Evolutionary conservation across 306 rosid genomes (phyloP), one percentile per base, ranked within the genome.

Genomic region (Morella rubra): DNA sequence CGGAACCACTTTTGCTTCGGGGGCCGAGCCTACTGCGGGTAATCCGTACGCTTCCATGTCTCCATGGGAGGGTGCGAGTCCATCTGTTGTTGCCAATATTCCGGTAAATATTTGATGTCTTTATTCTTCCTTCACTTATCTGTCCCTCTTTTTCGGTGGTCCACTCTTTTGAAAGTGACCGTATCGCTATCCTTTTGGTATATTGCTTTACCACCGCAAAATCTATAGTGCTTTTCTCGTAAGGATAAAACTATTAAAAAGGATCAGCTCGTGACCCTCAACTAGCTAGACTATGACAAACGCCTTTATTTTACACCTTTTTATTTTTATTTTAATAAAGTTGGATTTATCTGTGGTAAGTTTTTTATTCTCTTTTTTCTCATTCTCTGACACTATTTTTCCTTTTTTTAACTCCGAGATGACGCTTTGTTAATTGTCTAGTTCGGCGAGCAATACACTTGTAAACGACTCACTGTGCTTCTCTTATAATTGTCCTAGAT

Each of bases 41-140:
- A n/a, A 46, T 77, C 71, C 65, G 24, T 72, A 54, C 52, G 69
- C 77, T 67, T 61, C 69, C 75, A 45, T 90, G 96, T 90, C 86
- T 74, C 81, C 84, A 16, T 51, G 8, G 49, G 70, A 78, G 93
- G 96, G 82, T 81, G 80, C 93, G 82, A 78, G 69, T 69, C 13
- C 86, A 87, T 79, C 49, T 73, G 89, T 81, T 86, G 91, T 78
- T 81, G 95, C 88, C 87, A 73, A 79, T 84, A 44, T 81, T 76
- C 81, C 87, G 77, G 84, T 82, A 70, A 68, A 52, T 41, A 3
- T 7, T 4, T 2, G 6, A 66, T n/a, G 15, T 12, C 3, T 11
- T 20, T 14, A 51, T 44, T 58, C 71, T 40, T 37, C 24, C 24
- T 27, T 60, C 24, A 37, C 76, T 51, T 62, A 20, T 53, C 9